Percentiles rank a stretch among this genome's conserved stretches.
These are phyloP conservation scores for Globisporangium solare DNA, from an alignment of 352 stramenopile genomes.

Conservation along the genomic window DNA sequence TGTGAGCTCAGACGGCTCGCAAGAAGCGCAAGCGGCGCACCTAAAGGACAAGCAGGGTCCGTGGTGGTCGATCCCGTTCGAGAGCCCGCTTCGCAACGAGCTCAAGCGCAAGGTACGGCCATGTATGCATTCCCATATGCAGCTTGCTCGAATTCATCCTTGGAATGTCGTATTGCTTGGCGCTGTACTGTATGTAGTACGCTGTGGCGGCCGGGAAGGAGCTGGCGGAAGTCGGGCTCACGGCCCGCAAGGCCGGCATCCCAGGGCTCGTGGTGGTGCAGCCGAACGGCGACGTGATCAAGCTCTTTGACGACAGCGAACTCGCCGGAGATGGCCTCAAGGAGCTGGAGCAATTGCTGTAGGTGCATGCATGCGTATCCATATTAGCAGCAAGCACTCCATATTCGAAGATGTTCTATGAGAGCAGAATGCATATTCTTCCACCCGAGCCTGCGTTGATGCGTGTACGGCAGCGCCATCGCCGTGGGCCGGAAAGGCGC, in stretches of 20 bases:
- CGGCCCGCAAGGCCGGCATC: constrained; percentile 56
- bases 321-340: constrained; percentile 49
- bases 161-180: not conserved
- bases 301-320: constrained; percentile 44
- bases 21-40: constrained; percentile 49
- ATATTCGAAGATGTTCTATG: too few relatives aligned
- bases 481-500: too few relatives aligned
- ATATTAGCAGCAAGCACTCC: not conserved
- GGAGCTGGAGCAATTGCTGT: constrained; percentile 35
- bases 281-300: constrained; percentile 52
- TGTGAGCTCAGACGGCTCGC: constrained; percentile 61
- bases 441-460: too few relatives aligned
- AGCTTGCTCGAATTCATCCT: not conserved
- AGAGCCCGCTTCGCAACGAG: constrained; percentile 47
- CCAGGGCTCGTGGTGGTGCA: constrained; percentile 66
- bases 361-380: not conserved
- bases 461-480: too few relatives aligned
- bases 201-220: constrained; percentile 65
- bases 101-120: constrained; percentile 52
- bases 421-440: too few relatives aligned
- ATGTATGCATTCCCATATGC: not conserved
- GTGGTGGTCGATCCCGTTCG: constrained; percentile 74
- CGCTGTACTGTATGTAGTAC: constrained; percentile 35
- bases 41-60: constrained; percentile 63
- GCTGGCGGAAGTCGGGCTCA: constrained; percentile 42